Evolutionary conservation across 129 eudicot genomes (phyloP).

Genomic region (Kitagawia praeruptora): DNA sequence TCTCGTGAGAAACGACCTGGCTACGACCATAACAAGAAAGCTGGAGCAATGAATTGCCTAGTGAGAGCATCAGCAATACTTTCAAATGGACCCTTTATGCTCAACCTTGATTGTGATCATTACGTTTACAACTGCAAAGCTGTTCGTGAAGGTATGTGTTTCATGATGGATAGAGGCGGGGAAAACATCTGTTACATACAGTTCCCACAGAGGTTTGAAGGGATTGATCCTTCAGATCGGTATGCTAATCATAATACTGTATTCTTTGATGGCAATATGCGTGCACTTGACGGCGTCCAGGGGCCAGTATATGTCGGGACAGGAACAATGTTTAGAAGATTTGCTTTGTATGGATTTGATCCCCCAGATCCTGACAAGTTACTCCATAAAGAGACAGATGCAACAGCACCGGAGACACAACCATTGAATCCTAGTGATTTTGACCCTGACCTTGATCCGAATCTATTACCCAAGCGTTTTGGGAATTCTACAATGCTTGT

Average conservation of each 20-base stretch:
- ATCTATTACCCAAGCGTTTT: conserved; percentile 59
- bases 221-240: conserved; percentile 94
- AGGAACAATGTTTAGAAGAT: conserved; percentile 82
- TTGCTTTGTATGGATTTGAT: conserved; percentile 79
- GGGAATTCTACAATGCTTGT: conserved; percentile 74
- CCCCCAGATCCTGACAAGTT: conserved; percentile 44
- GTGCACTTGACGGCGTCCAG: conserved; percentile 87
- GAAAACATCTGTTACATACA: conserved; percentile 85
- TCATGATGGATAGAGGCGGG: conserved; percentile 96
- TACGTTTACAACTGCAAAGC: conserved; percentile 61
- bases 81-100: conserved; percentile 82
- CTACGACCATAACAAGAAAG: conserved; percentile 93
- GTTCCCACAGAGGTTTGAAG: conserved; percentile 91
- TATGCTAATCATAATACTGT: conserved; percentile 88
- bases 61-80: conserved; percentile 75
- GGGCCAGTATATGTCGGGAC: conserved; percentile 96
- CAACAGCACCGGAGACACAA: conserved; percentile 28
- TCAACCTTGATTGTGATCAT: conserved; percentile 82
- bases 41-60: conserved; percentile 96
- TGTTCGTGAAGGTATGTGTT: conserved; percentile 86
- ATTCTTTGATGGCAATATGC: conserved; percentile 89
- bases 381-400: conserved; percentile 19
- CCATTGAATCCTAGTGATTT: conserved; percentile 59
- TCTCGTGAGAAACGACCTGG: conserved; percentile 88
- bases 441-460: conserved; percentile 70